Base-by-base conservation (phyloP, 2,329 filamentous ascomycete species). In the Neonectria magnoliae region DNA sequence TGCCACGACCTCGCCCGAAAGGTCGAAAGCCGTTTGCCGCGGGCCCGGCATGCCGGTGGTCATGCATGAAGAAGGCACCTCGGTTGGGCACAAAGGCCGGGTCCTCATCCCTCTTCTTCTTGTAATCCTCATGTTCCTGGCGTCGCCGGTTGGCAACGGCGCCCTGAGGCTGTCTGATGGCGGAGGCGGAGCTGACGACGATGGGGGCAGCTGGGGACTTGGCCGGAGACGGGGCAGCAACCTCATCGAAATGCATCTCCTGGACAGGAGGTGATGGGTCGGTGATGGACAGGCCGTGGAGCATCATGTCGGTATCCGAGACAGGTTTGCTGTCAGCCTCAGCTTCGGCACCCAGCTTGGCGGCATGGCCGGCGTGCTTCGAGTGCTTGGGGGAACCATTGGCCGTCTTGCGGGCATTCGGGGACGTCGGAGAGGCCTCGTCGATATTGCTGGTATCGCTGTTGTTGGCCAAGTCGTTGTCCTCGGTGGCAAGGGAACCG, bases 41-140 rank as follows among this genome's bases (percentile, higher is more conserved):
- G 48, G 90, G 87, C n/a, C 91, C 91, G 60, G 91, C 88, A 72
- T 93, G 90, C 67, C 93, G 88, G 75, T 96, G 93, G 77, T 98
- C 96, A 79, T 98, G 95, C 88, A 98, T 94, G 82, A 98, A 98
- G 84, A 98, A 98, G 67, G 93, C 91, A 64, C 96, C 96, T 70
- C 95, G 87, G 75, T 97, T 98, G 58, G 96, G 95, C 60, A 98
- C 95, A 80, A 97, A 97, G 11, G 94, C 90, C 38, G 95, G 95
- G 78, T 97, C 93, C 72, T 93, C 90, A 76, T 97, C 93, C 72
- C 93, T 88, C 78, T 93, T 93, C 81, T 91, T 93, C 81, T 91
- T 90, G 81, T 97, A 97, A 76, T 97, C 93, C 69, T 97, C 94
- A 74, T 97, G 93, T 76, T 98, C 94, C 71, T 92, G 90, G 69